Conservation (phyloP, 1,284 basidiomycete genomes). For the Trichosporon faecale region DNA sequence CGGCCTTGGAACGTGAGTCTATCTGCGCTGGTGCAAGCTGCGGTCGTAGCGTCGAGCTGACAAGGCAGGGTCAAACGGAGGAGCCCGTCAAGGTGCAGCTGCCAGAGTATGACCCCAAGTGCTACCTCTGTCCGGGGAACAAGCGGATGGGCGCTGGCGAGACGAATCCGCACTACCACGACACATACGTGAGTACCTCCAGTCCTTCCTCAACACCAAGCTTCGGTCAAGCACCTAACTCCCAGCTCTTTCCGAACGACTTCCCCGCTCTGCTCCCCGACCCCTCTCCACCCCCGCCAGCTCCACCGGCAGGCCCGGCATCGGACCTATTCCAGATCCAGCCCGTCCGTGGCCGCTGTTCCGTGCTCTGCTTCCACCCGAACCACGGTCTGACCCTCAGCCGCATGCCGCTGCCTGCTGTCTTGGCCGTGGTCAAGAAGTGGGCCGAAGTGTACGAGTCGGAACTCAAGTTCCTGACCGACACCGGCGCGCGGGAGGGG, state of each 20-base stretch:
- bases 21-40: not conserved
- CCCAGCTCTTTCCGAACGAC: slow-evolving; percentile 70
- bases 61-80: slow-evolving; percentile 81
- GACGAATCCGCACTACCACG: slow-evolving; percentile 65
- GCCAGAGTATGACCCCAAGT: slow-evolving; percentile 70
- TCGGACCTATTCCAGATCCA: slow-evolving; percentile 62
- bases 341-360: slow-evolving; percentile 78
- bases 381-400: slow-evolving; percentile 88
- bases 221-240: not conserved
- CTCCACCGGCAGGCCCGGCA: slow-evolving; percentile 26
- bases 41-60: not conserved
- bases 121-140: slow-evolving; percentile 91
- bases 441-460: slow-evolving; percentile 70
- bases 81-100: slow-evolving; percentile 58
- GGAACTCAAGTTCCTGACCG: slow-evolving; percentile 56
- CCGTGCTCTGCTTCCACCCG: slow-evolving; percentile 87
- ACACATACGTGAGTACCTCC: slow-evolving; percentile 58
- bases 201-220: not conserved
- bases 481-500: slow-evolving; percentile 55
- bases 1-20: slow-evolving; percentile 46
- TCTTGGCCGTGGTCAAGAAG: slow-evolving; percentile 67
- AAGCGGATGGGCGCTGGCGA: slow-evolving; percentile 66
- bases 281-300: slow-evolving; percentile 17
- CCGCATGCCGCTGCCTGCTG: slow-evolving; percentile 62
- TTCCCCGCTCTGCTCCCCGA: slow-evolving; percentile 73